phyloP scores from a whole-genome alignment of 257 asterid species.

The Ajuga chamaepitys region DNA sequence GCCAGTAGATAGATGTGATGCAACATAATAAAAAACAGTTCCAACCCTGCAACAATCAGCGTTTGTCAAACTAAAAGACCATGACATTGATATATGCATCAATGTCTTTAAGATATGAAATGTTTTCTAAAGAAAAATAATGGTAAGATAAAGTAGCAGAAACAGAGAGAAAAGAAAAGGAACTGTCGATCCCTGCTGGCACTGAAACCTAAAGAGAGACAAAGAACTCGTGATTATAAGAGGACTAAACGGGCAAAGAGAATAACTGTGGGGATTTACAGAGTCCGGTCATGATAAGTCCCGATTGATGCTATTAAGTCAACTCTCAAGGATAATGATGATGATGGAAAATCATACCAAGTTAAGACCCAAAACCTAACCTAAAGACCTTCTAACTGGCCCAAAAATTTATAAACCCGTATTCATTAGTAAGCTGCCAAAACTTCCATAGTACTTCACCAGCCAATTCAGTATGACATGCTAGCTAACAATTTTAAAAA shows the following conservation, averaged over 20 bases:
- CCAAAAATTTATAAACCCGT: conserved; percentile 5
- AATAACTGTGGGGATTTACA: neutral
- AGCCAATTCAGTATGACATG: conserved; percentile 1
- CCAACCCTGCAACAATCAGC: conserved; percentile 60
- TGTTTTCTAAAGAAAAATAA: conserved; percentile 4
- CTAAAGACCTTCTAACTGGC: neutral
- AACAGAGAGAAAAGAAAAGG: neutral
- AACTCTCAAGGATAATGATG: neutral
- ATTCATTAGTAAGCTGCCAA: neutral
- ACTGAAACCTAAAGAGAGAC: neutral
- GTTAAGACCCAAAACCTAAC: neutral
- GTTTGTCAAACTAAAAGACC: conserved; percentile 5
- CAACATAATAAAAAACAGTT: conserved; percentile 52
- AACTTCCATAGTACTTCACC: neutral
- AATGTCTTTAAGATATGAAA: neutral
- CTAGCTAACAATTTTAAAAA: neutral
- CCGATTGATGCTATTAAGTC: neutral
- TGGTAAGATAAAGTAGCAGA: neutral
- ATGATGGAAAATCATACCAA: neutral
- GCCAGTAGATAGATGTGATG: conserved; percentile 40
- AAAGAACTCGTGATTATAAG: neutral
- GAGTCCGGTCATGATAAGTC: neutral
- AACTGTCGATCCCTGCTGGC: neutral
- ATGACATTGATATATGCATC: neutral
- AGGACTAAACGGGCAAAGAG: neutral